Evolutionary conservation across 768 basidiomycete genomes (phyloP).

Genomic region (Tubosaeta brunneosetosa): DNA sequence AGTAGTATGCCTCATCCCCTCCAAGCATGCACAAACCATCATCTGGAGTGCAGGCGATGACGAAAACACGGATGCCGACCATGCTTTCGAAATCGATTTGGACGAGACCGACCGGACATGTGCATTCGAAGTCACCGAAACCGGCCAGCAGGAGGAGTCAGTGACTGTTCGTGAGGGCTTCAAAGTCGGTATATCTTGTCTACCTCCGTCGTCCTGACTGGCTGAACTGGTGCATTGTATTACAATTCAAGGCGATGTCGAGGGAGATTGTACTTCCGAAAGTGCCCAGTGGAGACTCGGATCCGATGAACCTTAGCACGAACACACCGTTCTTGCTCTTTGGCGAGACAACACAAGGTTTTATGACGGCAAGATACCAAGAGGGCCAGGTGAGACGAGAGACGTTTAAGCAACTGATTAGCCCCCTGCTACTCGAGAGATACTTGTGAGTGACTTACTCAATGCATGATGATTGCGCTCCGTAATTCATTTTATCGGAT

Average conservation of each 20-base stretch:
- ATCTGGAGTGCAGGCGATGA: conserved; percentile 39
- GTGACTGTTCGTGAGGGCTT: conserved; percentile 43
- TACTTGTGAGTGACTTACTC: conserved; percentile 21
- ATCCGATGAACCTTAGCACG: too few species aligned
- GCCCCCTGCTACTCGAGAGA: conserved; percentile 10
- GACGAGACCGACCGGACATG: conserved; percentile 45
- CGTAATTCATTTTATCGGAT: background rate
- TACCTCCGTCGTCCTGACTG: background rate
- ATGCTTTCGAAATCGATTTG: conserved; percentile 31
- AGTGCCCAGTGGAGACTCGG: conserved; percentile 3
- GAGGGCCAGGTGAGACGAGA: conserved; percentile 2
- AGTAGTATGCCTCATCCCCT: conserved; percentile 20
- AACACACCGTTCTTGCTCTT: conserved; percentile 30
- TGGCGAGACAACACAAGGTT: conserved; percentile 40
- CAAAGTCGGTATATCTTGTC: conserved; percentile 28
- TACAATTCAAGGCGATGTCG: conserved; percentile 7
- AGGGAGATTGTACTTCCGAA: conserved; percentile 11
- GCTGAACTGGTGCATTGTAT: background rate
- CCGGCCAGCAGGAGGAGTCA: conserved; percentile 51
- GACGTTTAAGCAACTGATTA: background rate
- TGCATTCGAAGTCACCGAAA: conserved; percentile 50
- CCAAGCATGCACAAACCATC: conserved; percentile 40
- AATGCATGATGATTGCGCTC: background rate
- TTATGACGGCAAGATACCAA: conserved; percentile 31
- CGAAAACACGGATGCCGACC: conserved; percentile 17